These are phyloP conservation scores for Collybiopsis confluens DNA, from an alignment of 768 basidiomycete species.

Conservation along the genomic window DNA sequence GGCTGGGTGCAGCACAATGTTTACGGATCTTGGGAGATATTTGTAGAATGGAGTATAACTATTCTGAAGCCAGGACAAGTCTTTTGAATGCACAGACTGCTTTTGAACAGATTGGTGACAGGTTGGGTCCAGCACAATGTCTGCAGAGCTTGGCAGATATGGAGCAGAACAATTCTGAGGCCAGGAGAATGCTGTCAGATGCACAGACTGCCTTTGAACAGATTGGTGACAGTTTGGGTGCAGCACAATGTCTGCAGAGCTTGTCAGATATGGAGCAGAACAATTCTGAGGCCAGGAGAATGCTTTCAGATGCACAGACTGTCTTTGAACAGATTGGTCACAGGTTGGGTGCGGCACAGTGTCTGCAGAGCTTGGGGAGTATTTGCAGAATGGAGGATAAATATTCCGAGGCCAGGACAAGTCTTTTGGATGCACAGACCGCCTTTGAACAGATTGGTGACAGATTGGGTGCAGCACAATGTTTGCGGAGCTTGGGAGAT, in stretches of 20 bases:
- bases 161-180: not conserved
- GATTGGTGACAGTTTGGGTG: no score
- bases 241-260: no score
- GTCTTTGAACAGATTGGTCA: not conserved
- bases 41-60: not conserved
- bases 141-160: conserved; percentile 2
- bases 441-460: conserved; percentile 2
- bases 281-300: not conserved
- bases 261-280: not conserved
- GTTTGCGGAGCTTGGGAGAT: no score
- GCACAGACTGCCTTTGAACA: no score
- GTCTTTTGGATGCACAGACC: not conserved
- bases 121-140: conserved; percentile 5
- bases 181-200: no score
- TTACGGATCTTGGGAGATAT: not conserved
- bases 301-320: not conserved
- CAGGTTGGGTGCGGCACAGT: conserved; percentile 1
- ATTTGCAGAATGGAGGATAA: not conserved
- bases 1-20: not conserved
- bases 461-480: not conserved
- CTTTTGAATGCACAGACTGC: not conserved
- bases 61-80: not conserved
- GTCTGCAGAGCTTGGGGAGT: conserved; percentile 1
- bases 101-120: not conserved
- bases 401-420: conserved; percentile 4